These are phyloP conservation scores for Candida methanosorbosa DNA, from an alignment of 805 yeast species.

Conservation along the genomic window DNA sequence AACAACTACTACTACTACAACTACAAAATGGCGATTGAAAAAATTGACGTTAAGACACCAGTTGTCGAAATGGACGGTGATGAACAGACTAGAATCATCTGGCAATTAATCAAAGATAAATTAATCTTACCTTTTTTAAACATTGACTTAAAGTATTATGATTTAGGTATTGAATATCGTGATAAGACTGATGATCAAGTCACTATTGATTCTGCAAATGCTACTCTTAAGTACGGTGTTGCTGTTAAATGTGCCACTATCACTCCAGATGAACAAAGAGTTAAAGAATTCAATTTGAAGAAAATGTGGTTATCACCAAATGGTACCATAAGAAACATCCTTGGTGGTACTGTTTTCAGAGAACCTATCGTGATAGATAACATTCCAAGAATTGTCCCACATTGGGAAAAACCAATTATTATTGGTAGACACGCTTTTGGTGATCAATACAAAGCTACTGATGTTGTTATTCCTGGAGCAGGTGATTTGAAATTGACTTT, in stretches of 20 bases:
- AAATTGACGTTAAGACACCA: constrained; percentile 78
- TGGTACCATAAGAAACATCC: constrained; percentile 91
- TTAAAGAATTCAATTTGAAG: constrained; percentile 80
- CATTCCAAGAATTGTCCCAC: constrained; percentile 82
- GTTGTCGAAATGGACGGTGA: constrained; percentile 97
- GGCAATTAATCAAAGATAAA: constrained; percentile 84
- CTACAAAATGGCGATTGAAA: constrained; percentile 22
- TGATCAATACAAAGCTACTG: constrained; percentile 94
- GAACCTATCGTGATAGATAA: constrained; percentile 87
- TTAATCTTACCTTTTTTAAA: constrained; percentile 80
- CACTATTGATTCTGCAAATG: constrained; percentile 83
- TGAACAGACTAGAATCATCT: constrained; percentile 94
- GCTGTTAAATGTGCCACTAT: constrained; percentile 98
- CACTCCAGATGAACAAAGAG: constrained; percentile 97
- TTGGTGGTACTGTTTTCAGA: constrained; percentile 95
- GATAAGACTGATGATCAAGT: constrained; percentile 85
- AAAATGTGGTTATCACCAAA: constrained; percentile 98
- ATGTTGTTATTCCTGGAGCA: constrained; percentile 65
- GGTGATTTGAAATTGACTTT: constrained; percentile 74
- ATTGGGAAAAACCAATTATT: constrained; percentile 92
- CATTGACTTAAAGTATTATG: constrained; percentile 86
- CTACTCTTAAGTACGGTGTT: constrained; percentile 81
- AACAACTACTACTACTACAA: neutral
- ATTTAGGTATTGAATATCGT: constrained; percentile 77
- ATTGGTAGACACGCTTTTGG: constrained; percentile 98